These are phyloP conservation scores for Syzygium jambos DNA, from an alignment of 345 rosid species.

Conservation along the genomic window DNA sequence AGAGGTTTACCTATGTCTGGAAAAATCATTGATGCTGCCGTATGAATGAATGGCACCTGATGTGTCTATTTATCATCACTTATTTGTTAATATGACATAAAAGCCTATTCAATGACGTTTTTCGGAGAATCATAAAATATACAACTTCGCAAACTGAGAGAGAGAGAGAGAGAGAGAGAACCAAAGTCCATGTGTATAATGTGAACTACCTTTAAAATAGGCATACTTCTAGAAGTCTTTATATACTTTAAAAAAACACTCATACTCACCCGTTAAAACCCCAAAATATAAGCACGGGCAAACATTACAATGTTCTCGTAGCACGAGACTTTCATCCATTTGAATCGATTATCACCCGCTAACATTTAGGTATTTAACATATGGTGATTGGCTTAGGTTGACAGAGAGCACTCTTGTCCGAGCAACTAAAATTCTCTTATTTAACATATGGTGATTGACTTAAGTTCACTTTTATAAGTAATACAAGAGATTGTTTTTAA, in stretches of 20 bases:
- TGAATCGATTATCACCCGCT: not conserved
- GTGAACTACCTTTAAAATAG: no score
- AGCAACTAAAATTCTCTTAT: not conserved
- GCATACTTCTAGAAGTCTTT: no score
- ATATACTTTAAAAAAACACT: no score
- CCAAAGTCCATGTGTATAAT: not conserved
- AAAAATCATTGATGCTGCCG: not conserved
- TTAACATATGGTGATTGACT: no score
- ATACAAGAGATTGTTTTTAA: no score
- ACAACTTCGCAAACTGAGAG: not conserved
- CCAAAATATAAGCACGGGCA: not conserved
- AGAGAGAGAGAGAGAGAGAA: not conserved
- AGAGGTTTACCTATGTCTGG: not conserved
- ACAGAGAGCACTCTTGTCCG: not conserved
- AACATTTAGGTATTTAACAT: not conserved
- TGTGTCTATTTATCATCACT: not conserved
- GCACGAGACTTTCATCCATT: not conserved
- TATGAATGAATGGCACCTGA: rapidly evolving
- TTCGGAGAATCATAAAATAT: not conserved
- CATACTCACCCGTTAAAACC: no score
- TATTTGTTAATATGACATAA: not conserved
- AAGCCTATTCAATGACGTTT: not conserved
- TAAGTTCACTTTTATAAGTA: no score
- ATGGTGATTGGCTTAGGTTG: not conserved
- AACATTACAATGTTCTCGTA: not conserved